Base-by-base conservation (phyloP, 108 stramenopile species). In the Pseudonitzschia delicatissima region DNA sequence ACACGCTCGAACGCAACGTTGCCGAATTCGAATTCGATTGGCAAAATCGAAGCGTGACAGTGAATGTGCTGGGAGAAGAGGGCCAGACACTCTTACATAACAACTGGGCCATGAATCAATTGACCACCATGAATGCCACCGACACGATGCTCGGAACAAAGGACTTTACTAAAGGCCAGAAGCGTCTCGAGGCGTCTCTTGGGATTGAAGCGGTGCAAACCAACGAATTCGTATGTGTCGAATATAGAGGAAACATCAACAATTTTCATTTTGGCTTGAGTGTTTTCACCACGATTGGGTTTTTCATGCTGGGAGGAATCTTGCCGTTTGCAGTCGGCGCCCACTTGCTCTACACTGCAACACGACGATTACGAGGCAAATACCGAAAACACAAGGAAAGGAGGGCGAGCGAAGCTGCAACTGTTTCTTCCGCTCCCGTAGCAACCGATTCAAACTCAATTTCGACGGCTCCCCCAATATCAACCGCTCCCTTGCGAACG, bases 11-110 rank as follows among this genome's bases (percentile, higher is more conserved):
- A 5, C 53, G 80, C 23, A 93, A 93, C 55, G 83, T 88, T 70
- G 91, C 77, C 9, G 91, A 93, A 40, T 68, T 93, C 23, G 91
- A 93, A 57, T 84, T 93, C 69, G 87, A 90, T 64, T 80, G 78
- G 71, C 70, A 80, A 5, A 39, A 69, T 5, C 27, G 42, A 31
- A n/a, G 45, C 25, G 77, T 83, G 35, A 58, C 59, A 11, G 44
- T 77, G 20, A 66, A 64, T 12, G 40, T 72, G 37, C 31, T 72
- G 25, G 82, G 82, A 25, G 53, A 57, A 8, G 37, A 71, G 28
- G 69, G 45, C 3, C 37, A 68, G 39, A 26, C 37, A 29, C 36
- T 67, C 28, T 42, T 66, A 3, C 42, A 57, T 4, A 69, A 71
- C 33, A 32, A 64, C 12, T 70, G 69, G 66, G 39, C 66, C 9